Base-by-base conservation (phyloP, 257 asterid species). In the Penstemon newberryi region DNA sequence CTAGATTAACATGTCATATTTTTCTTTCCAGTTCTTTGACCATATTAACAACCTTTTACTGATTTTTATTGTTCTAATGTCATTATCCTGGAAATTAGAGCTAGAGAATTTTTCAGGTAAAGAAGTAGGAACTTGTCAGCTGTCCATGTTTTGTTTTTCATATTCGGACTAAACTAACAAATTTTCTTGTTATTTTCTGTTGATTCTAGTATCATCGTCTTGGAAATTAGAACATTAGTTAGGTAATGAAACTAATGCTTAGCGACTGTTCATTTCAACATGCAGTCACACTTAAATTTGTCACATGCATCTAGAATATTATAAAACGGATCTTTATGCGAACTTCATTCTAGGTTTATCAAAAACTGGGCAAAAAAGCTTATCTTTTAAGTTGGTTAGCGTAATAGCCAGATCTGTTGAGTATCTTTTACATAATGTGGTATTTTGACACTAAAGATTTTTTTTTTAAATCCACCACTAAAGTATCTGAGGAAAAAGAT, bases 381-480 rank as follows among this genome's bases (percentile, higher is more conserved):
- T 45, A 38, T 63, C 67, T 77, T 54, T 71, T 55, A 70, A 57
- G 49, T 70, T 39, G 65, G 33, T 18, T 43, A 45, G 45, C 38
- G 49, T 56, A 62, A 18, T 58, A 15, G 55, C 18, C 18, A 37
- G 57, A 59, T 60, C 15, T 63, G 8, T 60, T 50, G 5, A 25
- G 1, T 25, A 25, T 71, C 44, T 61, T 72, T 63, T 7, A 62
- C 58, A 49, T 40, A 18, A 8, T 57, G 50, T 59, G 62, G 33
- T 25, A 1, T 25, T 25, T 25, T 25, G 33, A 25, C 33, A 25
- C 33, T 25, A 25, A 25, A 25, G 33, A 25, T 25, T 1, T 25
- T 1, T 25, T 25, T 1, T 25, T 25, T 25, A 25, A 25, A 25
- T 25, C 33, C 33, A 1, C 33, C 2, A 25, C 33, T 25, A 25